These are phyloP conservation scores for Clarireedia hainanense DNA, from an alignment of 2,329 filamentous ascomycete species.

Conservation along the genomic window DNA sequence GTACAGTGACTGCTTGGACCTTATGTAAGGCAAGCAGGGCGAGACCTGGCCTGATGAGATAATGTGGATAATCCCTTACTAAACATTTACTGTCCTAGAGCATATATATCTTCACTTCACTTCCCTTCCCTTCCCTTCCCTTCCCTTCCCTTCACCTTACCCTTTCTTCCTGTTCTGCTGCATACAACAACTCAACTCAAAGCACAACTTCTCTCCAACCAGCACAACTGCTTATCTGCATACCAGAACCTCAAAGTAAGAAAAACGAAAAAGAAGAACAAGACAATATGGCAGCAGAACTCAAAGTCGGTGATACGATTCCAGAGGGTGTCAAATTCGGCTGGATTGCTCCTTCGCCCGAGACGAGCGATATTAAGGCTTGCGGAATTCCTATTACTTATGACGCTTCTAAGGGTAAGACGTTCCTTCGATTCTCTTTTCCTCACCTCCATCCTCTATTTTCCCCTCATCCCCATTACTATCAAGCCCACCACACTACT, in stretches of 20 bases:
- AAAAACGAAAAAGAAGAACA: not conserved
- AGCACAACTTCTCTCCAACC: not conserved
- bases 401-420: conserved; percentile 64
- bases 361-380: conserved; percentile 58
- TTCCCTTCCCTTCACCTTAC: no score
- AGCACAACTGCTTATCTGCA: no score
- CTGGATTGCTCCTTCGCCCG: conserved; percentile 70
- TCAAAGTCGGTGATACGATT: conserved; percentile 70
- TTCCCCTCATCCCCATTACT: not conserved
- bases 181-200: no score
- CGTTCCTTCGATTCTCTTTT: not conserved
- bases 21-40: not conserved
- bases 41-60: no score
- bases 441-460: not conserved
- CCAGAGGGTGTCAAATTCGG: conserved; percentile 74
- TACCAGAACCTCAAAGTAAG: no score
- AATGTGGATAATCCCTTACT: no score
- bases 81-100: no score
- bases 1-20: not conserved
- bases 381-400: conserved; percentile 75
- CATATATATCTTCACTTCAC: no score
- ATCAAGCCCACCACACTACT: not conserved
- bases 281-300: conserved; percentile 19
- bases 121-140: no score
- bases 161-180: no score